Conservation (phyloP, 208 protist genomes). For the Leishmania tarentolae region DNA sequence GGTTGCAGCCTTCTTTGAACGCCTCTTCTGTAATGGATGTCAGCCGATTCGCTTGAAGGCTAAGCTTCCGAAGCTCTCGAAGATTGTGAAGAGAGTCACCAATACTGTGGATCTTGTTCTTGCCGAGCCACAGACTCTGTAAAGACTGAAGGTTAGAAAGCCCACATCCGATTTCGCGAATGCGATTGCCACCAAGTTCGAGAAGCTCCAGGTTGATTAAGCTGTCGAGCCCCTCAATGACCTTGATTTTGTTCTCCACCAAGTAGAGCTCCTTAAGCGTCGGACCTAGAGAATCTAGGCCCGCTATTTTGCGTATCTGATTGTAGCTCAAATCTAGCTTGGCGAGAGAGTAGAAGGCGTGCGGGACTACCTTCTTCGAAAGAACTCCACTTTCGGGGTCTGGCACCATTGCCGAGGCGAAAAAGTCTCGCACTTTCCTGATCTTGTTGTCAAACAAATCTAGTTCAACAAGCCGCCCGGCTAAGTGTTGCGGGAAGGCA, state of each 20-base stretch:
- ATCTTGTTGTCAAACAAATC: conserved; percentile 95
- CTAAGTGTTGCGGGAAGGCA: conserved; percentile 70
- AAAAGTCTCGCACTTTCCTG: conserved; percentile 78
- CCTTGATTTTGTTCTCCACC: conserved; percentile 93
- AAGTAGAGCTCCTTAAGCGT: conserved; percentile 90
- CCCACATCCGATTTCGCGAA: conserved; percentile 77
- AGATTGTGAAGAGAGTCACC: conserved; percentile 64
- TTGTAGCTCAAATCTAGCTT: conserved; percentile 94
- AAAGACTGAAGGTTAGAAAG: conserved; percentile 69
- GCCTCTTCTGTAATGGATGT: conserved; percentile 61
- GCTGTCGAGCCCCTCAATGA: conserved; percentile 79
- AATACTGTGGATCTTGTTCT: conserved; percentile 90
- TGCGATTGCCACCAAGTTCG: conserved; percentile 90
- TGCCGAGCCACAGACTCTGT: conserved; percentile 89
- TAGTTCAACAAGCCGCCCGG: conserved; percentile 63
- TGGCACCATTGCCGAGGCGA: conserved; percentile 34
- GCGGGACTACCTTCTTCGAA: conserved; percentile 27
- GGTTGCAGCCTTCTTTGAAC: conserved; percentile 64
- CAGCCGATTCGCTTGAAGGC: conserved; percentile 90
- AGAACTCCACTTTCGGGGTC: conserved; percentile 13
- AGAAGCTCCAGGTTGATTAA: conserved; percentile 83
- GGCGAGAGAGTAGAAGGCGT: conserved; percentile 56
- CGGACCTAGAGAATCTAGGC: conserved; percentile 64
- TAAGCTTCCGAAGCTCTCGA: conserved; percentile 58
- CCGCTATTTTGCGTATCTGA: conserved; percentile 74